Evolutionary conservation across 139 green algal genomes (phyloP), one percentile per base, ranked within the genome.

Genomic region (Micractinium sp.): DNA sequence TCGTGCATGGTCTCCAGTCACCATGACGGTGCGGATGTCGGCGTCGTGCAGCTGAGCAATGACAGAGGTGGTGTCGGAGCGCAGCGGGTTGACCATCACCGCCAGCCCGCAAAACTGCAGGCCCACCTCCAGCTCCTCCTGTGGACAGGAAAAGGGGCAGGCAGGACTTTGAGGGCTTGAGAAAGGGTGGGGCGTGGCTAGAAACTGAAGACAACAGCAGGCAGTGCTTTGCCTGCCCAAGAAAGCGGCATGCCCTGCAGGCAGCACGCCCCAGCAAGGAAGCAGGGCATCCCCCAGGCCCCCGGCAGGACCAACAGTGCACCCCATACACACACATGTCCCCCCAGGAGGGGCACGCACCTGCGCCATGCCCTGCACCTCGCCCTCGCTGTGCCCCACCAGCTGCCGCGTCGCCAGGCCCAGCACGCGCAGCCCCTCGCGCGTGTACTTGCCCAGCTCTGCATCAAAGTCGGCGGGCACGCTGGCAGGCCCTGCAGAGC

Each of bases 21-120:
- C 97, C 97, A 98, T 98, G 15, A 99, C 93, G 80, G 98, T 94
- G 89, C 97, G 95, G 90, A 99, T 98, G 84, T 92, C 95, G 36
- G 92, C 93, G 20, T 93, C 90, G 4, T 89, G 74, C 81, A 99
- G 96, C 82, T 90, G 87, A 1, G 71, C 56, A 25, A 99, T 91
- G 5, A 97, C 92, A 4, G 94, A 90, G 84, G 95, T 93, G 29
- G 90, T 96, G 86, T 98, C 96, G 16, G 67, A n/a, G 78, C 98
- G 97, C 35, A 99, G 92, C 0, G 97, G 97, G 88, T 96, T 98
- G 82, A 95, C 91, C 82, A 99, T 95, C 60, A 99, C 91, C 3
- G 97, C 95, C 92, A 98, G 96, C 25, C 96, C 96, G 3, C 89
- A 92, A 85, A 97, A 98, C 0, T 53, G 56, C 80, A 98, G 92